Evolutionary conservation across 140 eudicot species (phyloP).

Genomic region (Bidens hawaiensis): DNA sequence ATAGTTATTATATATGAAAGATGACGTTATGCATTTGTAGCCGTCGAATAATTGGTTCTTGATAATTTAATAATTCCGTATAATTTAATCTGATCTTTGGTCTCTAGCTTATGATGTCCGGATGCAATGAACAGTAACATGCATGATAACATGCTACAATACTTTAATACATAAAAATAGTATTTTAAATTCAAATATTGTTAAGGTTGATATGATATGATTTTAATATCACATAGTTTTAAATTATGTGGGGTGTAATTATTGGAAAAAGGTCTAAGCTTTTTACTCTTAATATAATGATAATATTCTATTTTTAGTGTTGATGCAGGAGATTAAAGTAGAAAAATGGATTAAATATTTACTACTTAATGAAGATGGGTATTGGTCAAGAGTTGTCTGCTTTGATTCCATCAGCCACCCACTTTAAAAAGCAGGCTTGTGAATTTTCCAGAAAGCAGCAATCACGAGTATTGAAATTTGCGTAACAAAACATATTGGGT

Average conservation of each 20-base stretch:
- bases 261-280: not conserved
- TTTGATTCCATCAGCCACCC: conserved; percentile 18
- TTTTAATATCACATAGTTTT: too few species aligned
- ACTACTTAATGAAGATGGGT: not conserved
- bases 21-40: too few species aligned
- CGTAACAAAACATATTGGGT: not conserved
- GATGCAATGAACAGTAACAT: conserved; percentile 16
- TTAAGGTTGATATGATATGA: conserved; percentile 6
- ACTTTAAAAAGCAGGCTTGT: conserved; percentile 16
- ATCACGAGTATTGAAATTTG: not conserved
- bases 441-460: not conserved
- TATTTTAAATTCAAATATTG: not conserved
- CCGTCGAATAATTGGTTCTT: not conserved
- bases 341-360: conserved; percentile 3
- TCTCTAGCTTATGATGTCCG: not conserved
- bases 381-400: not conserved
- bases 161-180: not conserved
- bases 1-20: too few species aligned
- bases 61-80: not conserved
- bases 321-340: conserved; percentile 10
- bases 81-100: not conserved
- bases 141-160: not conserved
- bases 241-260: too few species aligned
- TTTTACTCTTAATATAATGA: not conserved
- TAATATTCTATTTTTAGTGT: conserved; percentile 14